Percentiles rank a stretch among this genome's conserved stretches.
phyloP scores from a whole-genome alignment of 2,329 filamentous ascomycete species.

The Cladophialophora immunda region DNA sequence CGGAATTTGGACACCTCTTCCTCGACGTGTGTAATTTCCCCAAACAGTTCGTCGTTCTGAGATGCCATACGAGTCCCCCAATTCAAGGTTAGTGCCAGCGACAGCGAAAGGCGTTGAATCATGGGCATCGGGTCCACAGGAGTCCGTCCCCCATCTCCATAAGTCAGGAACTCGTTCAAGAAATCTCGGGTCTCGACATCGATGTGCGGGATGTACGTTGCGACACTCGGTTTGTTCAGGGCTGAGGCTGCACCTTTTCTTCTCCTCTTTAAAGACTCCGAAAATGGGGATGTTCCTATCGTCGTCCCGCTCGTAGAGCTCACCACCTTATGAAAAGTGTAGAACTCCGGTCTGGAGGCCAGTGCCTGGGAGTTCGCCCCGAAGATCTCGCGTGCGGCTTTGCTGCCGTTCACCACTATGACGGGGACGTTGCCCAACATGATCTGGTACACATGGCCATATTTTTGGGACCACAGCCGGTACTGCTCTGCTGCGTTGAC shows the following conservation, averaged over 20 bases:
- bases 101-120: slow-evolving; percentile 71
- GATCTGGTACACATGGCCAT: slow-evolving; percentile 65
- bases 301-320: slow-evolving; percentile 68
- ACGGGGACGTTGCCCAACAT: slow-evolving; percentile 66
- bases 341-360: slow-evolving; percentile 65
- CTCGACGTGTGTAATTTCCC: slow-evolving; percentile 70
- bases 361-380: slow-evolving; percentile 63
- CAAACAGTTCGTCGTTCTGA: slow-evolving; percentile 67
- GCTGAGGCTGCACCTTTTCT: slow-evolving; percentile 72
- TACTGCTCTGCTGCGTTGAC: slow-evolving; percentile 66
- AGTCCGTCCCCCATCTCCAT: slow-evolving; percentile 63
- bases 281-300: slow-evolving; percentile 73
- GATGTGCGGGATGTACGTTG: slow-evolving; percentile 69
- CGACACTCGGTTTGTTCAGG: slow-evolving; percentile 70
- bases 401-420: slow-evolving; percentile 65
- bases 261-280: slow-evolving; percentile 69
- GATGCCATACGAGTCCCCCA: slow-evolving; percentile 70
- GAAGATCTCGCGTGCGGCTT: slow-evolving; percentile 61
- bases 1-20: slow-evolving; percentile 68
- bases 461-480: slow-evolving; percentile 61
- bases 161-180: slow-evolving; percentile 66
- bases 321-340: slow-evolving; percentile 66
- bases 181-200: slow-evolving; percentile 71
- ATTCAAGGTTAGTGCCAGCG: slow-evolving; percentile 70
- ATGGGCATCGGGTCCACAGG: slow-evolving; percentile 72